phyloP scores from a whole-genome alignment of 2,329 filamentous ascomycete species.

The Talaromyces piceae region DNA sequence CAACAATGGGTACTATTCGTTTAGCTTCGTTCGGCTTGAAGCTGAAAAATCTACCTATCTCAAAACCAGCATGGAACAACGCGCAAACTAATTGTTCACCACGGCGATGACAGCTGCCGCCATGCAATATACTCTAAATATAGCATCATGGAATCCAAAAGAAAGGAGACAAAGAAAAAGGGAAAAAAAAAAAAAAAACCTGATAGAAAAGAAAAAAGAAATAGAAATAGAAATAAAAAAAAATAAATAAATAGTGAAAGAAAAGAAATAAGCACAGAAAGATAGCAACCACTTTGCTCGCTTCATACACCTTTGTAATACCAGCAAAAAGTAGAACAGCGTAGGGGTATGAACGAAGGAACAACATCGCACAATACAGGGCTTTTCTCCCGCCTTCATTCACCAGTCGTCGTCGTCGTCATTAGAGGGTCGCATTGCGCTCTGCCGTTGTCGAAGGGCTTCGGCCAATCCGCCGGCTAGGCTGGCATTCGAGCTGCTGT shows the following conservation, averaged over 20 bases:
- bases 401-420: slow-evolving; percentile 67
- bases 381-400: slow-evolving; percentile 5
- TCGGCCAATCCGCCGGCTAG: slow-evolving; percentile 69
- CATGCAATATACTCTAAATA: slow-evolving; percentile 2
- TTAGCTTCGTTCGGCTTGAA: too few relatives aligned
- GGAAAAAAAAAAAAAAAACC: neutral
- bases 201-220: neutral
- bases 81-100: neutral
- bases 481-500: slow-evolving; percentile 48
- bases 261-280: neutral
- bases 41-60: neutral
- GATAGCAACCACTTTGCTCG: neutral
- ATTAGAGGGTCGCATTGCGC: slow-evolving; percentile 60
- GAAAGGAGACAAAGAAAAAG: neutral
- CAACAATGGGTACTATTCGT: too few relatives aligned
- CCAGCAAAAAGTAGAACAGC: neutral
- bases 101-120: neutral
- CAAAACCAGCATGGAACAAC: neutral
- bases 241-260: neutral
- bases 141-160: neutral
- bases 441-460: slow-evolving; percentile 68
- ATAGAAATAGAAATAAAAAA: neutral
- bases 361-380: slow-evolving; percentile 1
- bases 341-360: neutral
- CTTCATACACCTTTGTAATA: neutral